Evolutionary conservation across 768 basidiomycete genomes (phyloP), one percentile per base, ranked within the genome.

Genomic region (Kwoniella shandongensis): DNA sequence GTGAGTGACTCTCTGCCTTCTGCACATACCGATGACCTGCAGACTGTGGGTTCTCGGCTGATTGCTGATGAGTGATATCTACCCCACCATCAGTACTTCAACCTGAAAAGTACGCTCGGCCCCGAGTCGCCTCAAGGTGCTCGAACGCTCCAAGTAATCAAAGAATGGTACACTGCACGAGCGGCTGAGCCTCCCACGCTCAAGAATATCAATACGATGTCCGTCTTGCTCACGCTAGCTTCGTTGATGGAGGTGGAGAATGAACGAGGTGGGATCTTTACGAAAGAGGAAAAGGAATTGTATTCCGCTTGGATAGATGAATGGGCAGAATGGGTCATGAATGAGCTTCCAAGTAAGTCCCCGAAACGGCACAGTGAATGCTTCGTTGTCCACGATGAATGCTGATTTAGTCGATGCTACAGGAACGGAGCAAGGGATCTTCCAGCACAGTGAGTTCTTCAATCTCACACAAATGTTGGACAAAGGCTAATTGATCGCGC

Each of bases 241-340:
- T 58, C 50, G 12, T 29, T 65, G 11, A 44, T 59, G 38, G 60
- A 62, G 20, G n/a, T 57, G 12, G 56, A 78, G 32, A 62, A 79
- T 41, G 67, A 70, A 26, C 81, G 82, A 79, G 82, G 82, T 69
- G 64, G 57, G 22, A 53, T 59, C 30, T 59, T 59, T 18, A 40
- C 51, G 0, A 6, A 42, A 11, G 36, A 59, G 13, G 58, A 59
- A 25, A 53, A 54, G 38, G 32, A 18, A 10, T 18, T 46, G 32
- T 70, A 72, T 20, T 78, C 77, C 32, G 78, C 78, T 11, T 80
- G 81, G 63, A 74, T 74, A 23, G 72, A 81, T 22, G 63, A 61
- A 20, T 65, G 65, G 57, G 73, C 61, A 3, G 63, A 70, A 46
- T 82, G 82, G 20, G 81, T 82, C 11, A 81, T 83, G 51, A 82